Conservation (phyloP, 495 filamentous ascomycete genomes). For the Stereocaulon alpinum region DNA sequence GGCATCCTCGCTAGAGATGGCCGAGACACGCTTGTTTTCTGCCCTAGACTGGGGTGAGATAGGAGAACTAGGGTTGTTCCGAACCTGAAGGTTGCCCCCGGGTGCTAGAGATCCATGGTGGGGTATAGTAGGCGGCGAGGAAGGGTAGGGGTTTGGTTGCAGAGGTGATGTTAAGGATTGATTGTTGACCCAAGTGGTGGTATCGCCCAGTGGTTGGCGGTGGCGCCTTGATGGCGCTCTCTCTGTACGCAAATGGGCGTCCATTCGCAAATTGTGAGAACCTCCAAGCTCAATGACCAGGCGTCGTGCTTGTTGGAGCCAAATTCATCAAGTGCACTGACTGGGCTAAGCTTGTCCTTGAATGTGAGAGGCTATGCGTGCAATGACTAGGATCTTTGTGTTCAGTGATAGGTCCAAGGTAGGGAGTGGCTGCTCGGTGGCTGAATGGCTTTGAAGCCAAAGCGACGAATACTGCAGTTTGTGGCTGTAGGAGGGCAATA, state of each 20-base stretch:
- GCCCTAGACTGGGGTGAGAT: conserved; percentile 22
- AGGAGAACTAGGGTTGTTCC: conserved; percentile 20
- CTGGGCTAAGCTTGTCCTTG: background rate
- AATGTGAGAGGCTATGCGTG: background rate
- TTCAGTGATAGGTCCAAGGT: background rate
- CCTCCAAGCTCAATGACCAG: background rate
- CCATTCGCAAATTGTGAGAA: background rate
- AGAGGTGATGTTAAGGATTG: conserved; percentile 17
- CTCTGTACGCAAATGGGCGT: background rate
- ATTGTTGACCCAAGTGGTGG: conserved; percentile 36
- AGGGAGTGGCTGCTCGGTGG: background rate
- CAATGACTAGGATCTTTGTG: background rate
- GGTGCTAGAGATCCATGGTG: conserved; percentile 34
- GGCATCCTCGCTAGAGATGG: conserved; percentile 41
- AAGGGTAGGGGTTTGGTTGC: conserved; percentile 5
- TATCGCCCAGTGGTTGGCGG: conserved; percentile 42
- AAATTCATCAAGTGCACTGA: background rate
- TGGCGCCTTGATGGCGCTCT: conserved; percentile 13
- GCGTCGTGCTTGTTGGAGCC: background rate
- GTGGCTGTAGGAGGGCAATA: background rate
- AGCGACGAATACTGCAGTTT: background rate
- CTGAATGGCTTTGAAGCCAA: background rate
- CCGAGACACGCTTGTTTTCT: conserved; percentile 45
- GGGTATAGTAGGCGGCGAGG: conserved; percentile 22
- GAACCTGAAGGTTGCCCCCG: conserved; percentile 30